These are phyloP conservation scores for Platismatia glauca DNA, from an alignment of 495 filamentous ascomycete genomes.

Conservation along the genomic window DNA sequence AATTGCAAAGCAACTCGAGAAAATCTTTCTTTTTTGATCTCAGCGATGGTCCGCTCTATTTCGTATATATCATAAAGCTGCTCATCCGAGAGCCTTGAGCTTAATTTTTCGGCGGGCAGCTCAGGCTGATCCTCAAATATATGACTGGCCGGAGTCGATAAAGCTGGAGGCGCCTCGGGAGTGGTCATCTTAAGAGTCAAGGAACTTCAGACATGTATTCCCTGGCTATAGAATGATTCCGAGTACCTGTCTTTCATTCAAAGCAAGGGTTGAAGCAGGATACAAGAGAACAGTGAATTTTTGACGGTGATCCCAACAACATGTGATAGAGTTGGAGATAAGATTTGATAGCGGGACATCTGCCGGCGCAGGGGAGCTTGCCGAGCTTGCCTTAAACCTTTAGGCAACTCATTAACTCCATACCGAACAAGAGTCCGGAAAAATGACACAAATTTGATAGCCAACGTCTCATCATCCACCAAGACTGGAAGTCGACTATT, in stretches of 20 bases:
- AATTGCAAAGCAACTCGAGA: slow-evolving; percentile 83
- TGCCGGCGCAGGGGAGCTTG: not conserved
- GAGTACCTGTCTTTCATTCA: not conserved
- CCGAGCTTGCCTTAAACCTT: not conserved
- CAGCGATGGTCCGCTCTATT: slow-evolving; percentile 66
- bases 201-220: not conserved
- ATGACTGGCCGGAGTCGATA: slow-evolving; percentile 81
- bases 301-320: not conserved
- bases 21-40: slow-evolving; percentile 63
- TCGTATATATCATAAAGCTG: slow-evolving; percentile 77
- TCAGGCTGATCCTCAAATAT: slow-evolving; percentile 57
- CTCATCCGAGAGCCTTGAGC: slow-evolving; percentile 48
- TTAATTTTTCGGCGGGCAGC: slow-evolving; percentile 29
- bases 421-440: not conserved
- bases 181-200: not conserved
- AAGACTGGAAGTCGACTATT: no score
- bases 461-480: no score
- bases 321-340: not conserved
- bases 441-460: not conserved
- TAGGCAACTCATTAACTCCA: no score
- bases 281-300: not conserved
- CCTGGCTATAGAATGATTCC: not conserved
- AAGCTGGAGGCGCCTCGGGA: slow-evolving; percentile 51
- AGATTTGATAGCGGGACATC: not conserved
- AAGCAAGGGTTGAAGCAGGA: not conserved